A percentile compares a stretch with the other conserved stretches of the same genome.
Evolutionary conservation across 176 grass and related monocot genomes (phyloP).

Genomic region (Rhynchospora tenuis): DNA sequence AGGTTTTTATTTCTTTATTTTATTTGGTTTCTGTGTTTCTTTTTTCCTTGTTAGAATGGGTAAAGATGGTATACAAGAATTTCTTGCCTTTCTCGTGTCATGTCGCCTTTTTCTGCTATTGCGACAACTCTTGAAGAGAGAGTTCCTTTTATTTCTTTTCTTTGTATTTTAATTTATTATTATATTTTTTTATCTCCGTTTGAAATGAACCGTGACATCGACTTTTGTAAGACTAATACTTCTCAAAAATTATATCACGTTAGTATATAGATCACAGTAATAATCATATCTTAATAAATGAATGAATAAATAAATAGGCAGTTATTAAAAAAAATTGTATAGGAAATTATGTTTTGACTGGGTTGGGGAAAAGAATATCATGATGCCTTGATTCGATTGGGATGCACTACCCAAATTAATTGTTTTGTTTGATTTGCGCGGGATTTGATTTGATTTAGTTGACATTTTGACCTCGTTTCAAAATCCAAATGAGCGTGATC

Average conservation of each 20-base stretch:
- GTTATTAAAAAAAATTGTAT: no score
- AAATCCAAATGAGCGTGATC: not conserved
- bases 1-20: conserved; percentile 27
- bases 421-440: conserved; percentile 1
- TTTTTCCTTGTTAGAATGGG: not conserved
- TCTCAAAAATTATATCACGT: no score
- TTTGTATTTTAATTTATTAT: not conserved
- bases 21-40: not conserved
- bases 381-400: not conserved
- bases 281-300: not conserved
- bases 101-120: not conserved
- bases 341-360: not conserved
- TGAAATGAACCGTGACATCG: not conserved
- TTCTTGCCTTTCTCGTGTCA: not conserved
- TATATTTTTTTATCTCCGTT: not conserved
- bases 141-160: not conserved
- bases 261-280: not conserved
- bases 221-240: not conserved
- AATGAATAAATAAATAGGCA: not conserved
- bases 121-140: not conserved
- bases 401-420: not conserved
- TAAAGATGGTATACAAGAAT: not conserved
- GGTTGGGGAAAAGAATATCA: not conserved
- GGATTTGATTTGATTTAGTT: conserved; percentile 3
- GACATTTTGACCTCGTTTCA: not conserved